Evolutionary conservation across 2,329 filamentous ascomycete genomes (phyloP).

Genomic region (Aureobasidium sp.): DNA sequence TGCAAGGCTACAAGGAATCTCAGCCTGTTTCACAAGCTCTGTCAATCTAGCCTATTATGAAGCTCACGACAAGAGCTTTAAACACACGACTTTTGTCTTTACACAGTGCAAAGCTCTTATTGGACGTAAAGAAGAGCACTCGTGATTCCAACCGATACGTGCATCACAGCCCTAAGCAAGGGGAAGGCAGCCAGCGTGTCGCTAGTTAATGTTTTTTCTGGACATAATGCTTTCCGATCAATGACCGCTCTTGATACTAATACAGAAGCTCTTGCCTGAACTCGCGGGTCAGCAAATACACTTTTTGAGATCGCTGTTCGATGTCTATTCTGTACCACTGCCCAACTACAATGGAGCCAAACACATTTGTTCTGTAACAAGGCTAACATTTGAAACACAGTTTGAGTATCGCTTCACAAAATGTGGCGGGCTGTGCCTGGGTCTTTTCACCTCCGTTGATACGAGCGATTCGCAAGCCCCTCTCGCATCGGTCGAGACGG

Average conservation of each 20-base stretch:
- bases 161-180: neutral
- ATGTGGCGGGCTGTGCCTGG: slow-evolving; percentile 71
- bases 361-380: neutral
- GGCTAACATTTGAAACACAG: slow-evolving; percentile 37
- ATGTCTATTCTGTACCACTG: neutral
- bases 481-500: slow-evolving; percentile 47
- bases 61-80: neutral
- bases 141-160: neutral
- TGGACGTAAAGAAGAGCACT: neutral
- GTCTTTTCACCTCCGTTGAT: slow-evolving; percentile 65
- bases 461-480: slow-evolving; percentile 44
- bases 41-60: neutral
- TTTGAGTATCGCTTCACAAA: slow-evolving; percentile 67
- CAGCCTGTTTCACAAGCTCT: neutral
- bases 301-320: neutral
- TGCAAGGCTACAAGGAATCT: neutral
- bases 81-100: neutral
- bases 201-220: neutral
- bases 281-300: neutral
- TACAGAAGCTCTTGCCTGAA: neutral
- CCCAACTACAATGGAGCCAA: neutral
- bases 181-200: neutral
- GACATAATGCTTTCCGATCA: neutral
- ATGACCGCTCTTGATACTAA: neutral
- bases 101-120: neutral